phyloP scores from a whole-genome alignment of 1,139 yeast species.

The Blastobotrys proliferans region DNA sequence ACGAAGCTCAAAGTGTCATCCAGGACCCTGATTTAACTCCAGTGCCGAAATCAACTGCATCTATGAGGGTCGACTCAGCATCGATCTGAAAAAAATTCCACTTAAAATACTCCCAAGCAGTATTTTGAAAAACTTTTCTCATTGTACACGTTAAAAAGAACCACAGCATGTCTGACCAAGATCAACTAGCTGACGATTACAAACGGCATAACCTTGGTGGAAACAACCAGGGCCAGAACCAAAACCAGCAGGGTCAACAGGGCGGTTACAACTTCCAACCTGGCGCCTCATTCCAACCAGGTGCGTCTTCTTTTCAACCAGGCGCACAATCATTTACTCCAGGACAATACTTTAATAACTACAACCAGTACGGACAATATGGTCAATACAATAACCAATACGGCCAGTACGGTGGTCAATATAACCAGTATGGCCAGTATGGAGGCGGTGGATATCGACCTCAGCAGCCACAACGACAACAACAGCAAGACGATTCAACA shows the following conservation, averaged over 20 bases:
- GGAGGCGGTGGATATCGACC: slow-evolving; percentile 33
- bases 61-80: no score
- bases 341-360: slow-evolving; percentile 38
- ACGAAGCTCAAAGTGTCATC: background rate
- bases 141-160: no score
- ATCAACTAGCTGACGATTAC: slow-evolving; percentile 18
- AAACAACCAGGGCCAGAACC: slow-evolving; percentile 9
- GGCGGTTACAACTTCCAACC: slow-evolving; percentile 21
- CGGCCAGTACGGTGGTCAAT: slow-evolving; percentile 33
- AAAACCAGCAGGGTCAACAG: slow-evolving; percentile 15
- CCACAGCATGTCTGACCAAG: slow-evolving; percentile 17
- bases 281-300: slow-evolving; percentile 24
- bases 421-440: slow-evolving; percentile 33
- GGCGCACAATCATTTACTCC: slow-evolving; percentile 22
- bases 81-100: no score
- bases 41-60: no score
- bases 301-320: slow-evolving; percentile 22
- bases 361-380: slow-evolving; percentile 39
- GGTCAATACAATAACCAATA: slow-evolving; percentile 32
- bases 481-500: slow-evolving; percentile 40
- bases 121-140: no score
- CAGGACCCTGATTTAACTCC: background rate
- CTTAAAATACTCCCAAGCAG: no score
- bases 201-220: slow-evolving; percentile 16
- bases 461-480: slow-evolving; percentile 27